Percentiles rank a stretch among this genome's conserved stretches.
Conservation (phyloP, 2,329 filamentous ascomycete species). For the Cytospora mali region DNA sequence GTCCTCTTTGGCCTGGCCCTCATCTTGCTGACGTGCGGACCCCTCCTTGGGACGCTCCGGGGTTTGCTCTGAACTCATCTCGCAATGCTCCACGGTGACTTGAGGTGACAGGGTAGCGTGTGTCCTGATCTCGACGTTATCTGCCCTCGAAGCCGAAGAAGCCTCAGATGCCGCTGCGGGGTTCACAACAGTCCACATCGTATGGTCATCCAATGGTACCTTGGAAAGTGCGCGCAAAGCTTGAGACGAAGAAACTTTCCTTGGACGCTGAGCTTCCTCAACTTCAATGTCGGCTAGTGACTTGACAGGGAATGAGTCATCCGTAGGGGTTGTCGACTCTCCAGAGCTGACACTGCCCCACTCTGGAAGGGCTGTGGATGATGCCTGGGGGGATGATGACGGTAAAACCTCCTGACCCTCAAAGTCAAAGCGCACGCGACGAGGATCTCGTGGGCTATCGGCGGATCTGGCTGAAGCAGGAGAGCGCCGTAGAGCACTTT, state of each 20-base stretch:
- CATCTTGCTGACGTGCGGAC: not conserved
- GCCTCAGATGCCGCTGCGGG: slow-evolving; percentile 7
- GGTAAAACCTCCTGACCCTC: slow-evolving; percentile 63
- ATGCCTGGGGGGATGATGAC: slow-evolving; percentile 55
- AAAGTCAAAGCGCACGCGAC: slow-evolving; percentile 65
- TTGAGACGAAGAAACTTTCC: slow-evolving; percentile 43
- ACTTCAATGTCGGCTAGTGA: slow-evolving; percentile 37
- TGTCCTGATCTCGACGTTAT: not conserved
- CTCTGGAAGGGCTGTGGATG: slow-evolving; percentile 33
- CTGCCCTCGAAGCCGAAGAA: slow-evolving; percentile 1
- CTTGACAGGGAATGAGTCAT: slow-evolving; percentile 31
- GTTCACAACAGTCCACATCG: slow-evolving; percentile 40
- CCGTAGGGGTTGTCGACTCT: slow-evolving; percentile 23
- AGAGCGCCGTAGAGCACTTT: slow-evolving; percentile 61
- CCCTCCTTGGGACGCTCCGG: slow-evolving; percentile 4
- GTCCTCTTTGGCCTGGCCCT: not conserved
- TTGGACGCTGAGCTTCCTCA: slow-evolving; percentile 39
- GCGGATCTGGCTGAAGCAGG: slow-evolving; percentile 56
- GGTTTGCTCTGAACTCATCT: slow-evolving; percentile 1
- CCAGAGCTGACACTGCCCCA: slow-evolving; percentile 7
- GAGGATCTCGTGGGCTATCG: slow-evolving; percentile 40
- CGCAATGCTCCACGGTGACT: not conserved
- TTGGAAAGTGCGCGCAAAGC: slow-evolving; percentile 41
- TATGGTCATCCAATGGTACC: slow-evolving; percentile 40
- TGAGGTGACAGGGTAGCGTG: not conserved